Conservation (phyloP, 2,329 filamentous ascomycete species). For the Cyphellophora attinorum region DNA sequence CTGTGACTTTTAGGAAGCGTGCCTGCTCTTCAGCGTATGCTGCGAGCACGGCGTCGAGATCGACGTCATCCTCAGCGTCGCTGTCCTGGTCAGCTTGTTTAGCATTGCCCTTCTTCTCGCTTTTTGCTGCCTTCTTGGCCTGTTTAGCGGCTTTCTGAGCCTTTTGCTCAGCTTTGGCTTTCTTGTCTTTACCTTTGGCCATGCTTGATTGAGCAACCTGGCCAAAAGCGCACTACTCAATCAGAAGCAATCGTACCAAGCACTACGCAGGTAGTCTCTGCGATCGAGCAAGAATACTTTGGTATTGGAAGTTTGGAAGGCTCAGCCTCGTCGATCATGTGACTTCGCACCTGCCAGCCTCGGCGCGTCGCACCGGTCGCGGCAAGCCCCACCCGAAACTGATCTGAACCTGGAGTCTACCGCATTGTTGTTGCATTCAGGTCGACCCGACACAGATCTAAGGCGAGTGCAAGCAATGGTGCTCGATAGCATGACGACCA, state of each 20-base stretch:
- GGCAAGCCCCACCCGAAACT: too few species aligned
- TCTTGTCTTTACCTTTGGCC: constrained; percentile 44
- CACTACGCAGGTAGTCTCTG: too few species aligned
- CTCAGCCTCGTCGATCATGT: too few species aligned
- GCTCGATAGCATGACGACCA: constrained; percentile 14
- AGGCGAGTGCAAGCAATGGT: too few species aligned
- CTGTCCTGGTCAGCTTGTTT: constrained; percentile 56
- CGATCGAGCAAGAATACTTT: too few species aligned
- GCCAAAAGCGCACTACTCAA: background rate
- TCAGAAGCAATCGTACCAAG: too few species aligned
- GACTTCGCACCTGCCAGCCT: too few species aligned
- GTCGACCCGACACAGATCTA: too few species aligned
- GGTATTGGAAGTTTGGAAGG: too few species aligned
- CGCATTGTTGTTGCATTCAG: too few species aligned
- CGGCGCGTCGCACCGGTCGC: too few species aligned
- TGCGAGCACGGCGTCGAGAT: constrained; percentile 85
- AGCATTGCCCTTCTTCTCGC: constrained; percentile 71
- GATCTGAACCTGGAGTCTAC: too few species aligned
- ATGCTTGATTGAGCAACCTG: background rate
- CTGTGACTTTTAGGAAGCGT: constrained; percentile 86
- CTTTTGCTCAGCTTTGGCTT: constrained; percentile 44
- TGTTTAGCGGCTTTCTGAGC: constrained; percentile 60
- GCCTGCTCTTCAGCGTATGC: constrained; percentile 91
- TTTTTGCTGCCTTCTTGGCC: constrained; percentile 65
- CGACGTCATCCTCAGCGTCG: constrained; percentile 84